Base-by-base conservation (phyloP, 768 basidiomycete species). In the Brasilioporus rufonigricans region DNA sequence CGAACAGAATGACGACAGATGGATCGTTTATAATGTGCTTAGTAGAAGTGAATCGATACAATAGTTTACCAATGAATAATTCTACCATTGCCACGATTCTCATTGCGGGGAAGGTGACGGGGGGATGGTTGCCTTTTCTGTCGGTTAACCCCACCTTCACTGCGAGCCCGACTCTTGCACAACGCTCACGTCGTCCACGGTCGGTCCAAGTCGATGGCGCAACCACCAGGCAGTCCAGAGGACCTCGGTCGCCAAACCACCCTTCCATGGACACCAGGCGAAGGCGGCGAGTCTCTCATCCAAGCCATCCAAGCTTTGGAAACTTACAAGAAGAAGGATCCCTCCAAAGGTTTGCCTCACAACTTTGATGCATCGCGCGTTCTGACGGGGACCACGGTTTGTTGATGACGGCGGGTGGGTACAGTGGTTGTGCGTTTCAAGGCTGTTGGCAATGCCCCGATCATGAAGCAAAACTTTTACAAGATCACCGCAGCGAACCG, bases 391-490 rank as follows among this genome's bases (percentile, higher is more conserved):
- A 18, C 18, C 23, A 3, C 27, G 23, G 2, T 46, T 29, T 10
- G 21, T 10, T 31, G 24, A 38, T 14, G 27, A 23, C n/a, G 38
- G 16, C 6, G 48, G 43, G n/a, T 13, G 5, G n/a, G n/a, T n/a
- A 44, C 68, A 98, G 96, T 98, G 48, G 86, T 98, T 58, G 92
- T 99, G 11, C 86, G 94, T 41, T 99, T 99, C 83, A 95, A 95
- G 70, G 94, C 96, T 2, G 91, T 97, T 11, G 96, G 96, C 44
- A 95, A 96, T 63, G 96, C 95, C 1, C 96, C 96, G 0, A 94
- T 99, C 65, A 97, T 99, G 95, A 95, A 90, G 74, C 92, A 96
- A 74, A 98, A 96, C 75, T 91, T 95, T 63, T 98, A 93, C 84
- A 96, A 95, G 78, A 95, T 98, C 65, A 93, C 94, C 0, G 90